Percentiles rank a stretch among this genome's conserved stretches.
Conservation (phyloP, 192 early-diverging fungal species). For the Backusella mclennaniae region DNA sequence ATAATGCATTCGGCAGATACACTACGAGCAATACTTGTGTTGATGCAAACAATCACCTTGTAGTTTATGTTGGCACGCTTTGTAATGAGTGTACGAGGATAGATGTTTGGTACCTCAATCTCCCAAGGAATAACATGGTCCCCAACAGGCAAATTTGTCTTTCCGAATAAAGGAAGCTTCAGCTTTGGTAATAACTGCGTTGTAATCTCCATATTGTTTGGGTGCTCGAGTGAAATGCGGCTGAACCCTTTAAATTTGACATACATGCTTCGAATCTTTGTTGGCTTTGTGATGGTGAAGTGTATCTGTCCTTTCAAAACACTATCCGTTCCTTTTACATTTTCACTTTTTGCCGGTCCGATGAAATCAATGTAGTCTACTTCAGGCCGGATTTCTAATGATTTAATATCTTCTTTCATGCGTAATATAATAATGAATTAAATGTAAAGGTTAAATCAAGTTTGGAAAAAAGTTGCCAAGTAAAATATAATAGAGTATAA, state of each 20-base stretch:
- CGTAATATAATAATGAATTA: background rate
- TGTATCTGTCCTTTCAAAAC: conserved; percentile 23
- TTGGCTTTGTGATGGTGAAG: conserved; percentile 25
- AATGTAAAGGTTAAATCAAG: background rate
- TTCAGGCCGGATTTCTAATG: conserved; percentile 24
- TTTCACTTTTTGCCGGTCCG: conserved; percentile 20
- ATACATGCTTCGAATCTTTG: conserved; percentile 29
- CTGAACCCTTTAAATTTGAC: conserved; percentile 40
- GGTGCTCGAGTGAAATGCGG: conserved; percentile 4
- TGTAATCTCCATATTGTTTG: background rate
- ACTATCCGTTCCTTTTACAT: background rate
- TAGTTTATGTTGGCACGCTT: conserved; percentile 30
- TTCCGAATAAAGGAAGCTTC: conserved; percentile 17
- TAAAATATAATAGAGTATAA: background rate
- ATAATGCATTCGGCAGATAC: conserved; percentile 26
- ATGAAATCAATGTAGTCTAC: conserved; percentile 26
- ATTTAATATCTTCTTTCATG: conserved; percentile 31
- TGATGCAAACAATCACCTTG: conserved; percentile 16
- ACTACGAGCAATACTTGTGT: conserved; percentile 18
- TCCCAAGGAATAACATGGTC: conserved; percentile 34
- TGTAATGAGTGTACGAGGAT: conserved; percentile 15
- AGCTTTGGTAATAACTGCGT: conserved; percentile 21
- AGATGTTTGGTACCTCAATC: conserved; percentile 26
- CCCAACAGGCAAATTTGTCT: conserved; percentile 20
- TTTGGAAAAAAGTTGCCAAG: background rate